phyloP scores from a whole-genome alignment of 306 rosid genomes.

The Quercus aquifolioides region DNA sequence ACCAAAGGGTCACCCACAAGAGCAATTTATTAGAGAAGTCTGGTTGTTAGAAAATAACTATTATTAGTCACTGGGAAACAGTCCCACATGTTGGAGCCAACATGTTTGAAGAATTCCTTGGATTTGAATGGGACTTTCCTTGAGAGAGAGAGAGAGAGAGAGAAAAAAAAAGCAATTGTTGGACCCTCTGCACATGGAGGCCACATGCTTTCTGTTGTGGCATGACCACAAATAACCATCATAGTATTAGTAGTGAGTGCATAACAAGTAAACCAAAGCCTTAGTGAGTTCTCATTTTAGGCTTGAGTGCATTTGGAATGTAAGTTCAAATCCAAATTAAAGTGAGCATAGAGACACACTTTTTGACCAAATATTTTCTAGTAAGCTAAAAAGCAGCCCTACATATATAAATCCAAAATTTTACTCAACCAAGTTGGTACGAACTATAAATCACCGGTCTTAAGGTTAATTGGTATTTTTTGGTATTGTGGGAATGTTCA shows the following conservation, averaged over 20 bases:
- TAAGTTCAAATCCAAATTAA: slow-evolving; percentile 1
- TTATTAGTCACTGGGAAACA: slow-evolving; percentile 13
- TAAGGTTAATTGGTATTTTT: no score
- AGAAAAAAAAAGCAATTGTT: neutral
- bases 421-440: no score
- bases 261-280: neutral
- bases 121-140: slow-evolving; percentile 33
- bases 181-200: slow-evolving; percentile 45
- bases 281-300: neutral
- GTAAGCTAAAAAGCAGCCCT: no score
- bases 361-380: no score
- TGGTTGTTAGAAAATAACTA: neutral
- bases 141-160: neutral
- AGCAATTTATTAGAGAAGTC: neutral
- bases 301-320: neutral
- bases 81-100: slow-evolving; percentile 15
- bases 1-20: neutral
- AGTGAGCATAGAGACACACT: no score
- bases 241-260: neutral
- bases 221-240: slow-evolving; percentile 20
- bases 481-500: no score
- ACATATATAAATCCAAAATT: no score
- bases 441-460: no score
- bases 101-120: slow-evolving; percentile 20
- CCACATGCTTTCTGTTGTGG: slow-evolving; percentile 21